phyloP scores from a whole-genome alignment of 306 rosid species.

The Citrullus amarus region DNA sequence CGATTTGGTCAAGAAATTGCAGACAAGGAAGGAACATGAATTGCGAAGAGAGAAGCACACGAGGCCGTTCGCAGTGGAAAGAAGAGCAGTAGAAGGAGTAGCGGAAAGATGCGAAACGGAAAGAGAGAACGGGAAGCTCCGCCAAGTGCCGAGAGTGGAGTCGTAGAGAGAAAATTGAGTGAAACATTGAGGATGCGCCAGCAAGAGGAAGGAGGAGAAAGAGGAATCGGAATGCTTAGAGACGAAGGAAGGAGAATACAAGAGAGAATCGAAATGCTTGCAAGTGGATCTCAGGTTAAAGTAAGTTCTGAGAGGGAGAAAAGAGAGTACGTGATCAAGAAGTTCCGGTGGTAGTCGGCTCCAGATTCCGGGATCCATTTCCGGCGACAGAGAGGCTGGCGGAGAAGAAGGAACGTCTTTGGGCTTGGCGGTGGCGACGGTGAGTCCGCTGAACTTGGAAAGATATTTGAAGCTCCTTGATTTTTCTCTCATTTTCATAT shows the following conservation, averaged over 20 bases:
- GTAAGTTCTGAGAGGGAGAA: conserved; percentile 54
- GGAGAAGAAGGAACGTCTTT: not conserved
- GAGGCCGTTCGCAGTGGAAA: conserved; percentile 56
- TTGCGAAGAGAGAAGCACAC: conserved; percentile 44
- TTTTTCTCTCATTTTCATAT: conserved; percentile 1
- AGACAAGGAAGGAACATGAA: conserved; percentile 45
- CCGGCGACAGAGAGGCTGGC: not conserved
- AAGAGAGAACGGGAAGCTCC: conserved; percentile 32
- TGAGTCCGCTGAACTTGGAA: not conserved
- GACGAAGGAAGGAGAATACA: conserved; percentile 57
- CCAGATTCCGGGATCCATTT: conserved; percentile 80
- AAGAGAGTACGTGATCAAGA: conserved; percentile 53
- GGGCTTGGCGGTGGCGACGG: not conserved
- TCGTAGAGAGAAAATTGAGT: conserved; percentile 57
- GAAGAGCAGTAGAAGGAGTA: conserved; percentile 22
- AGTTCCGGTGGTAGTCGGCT: conserved; percentile 57
- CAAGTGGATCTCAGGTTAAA: conserved; percentile 69
- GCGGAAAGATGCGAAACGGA: conserved; percentile 25
- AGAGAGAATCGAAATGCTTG: conserved; percentile 52
- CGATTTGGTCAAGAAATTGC: conserved; percentile 45
- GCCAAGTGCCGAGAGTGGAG: conserved; percentile 45
- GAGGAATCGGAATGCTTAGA: conserved; percentile 43
- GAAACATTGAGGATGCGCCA: conserved; percentile 67
- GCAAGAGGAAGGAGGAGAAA: conserved; percentile 64
- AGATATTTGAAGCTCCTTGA: not conserved